Base-by-base conservation (phyloP, 768 basidiomycete species). In the Phanerochaete sordida region DNA sequence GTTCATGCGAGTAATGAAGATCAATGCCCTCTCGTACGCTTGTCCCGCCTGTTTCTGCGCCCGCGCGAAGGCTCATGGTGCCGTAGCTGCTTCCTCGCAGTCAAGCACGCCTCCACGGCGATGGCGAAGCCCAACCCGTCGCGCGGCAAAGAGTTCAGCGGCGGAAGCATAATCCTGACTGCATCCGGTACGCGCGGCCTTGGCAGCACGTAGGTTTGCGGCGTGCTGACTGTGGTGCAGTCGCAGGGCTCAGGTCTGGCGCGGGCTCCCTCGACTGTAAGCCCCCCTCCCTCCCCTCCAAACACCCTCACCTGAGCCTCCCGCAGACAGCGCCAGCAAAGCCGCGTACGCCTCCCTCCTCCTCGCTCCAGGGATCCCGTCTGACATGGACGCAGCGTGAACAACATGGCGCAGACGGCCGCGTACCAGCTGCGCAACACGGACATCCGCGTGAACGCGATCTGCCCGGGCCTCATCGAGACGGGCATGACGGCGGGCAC, bases 381-480 rank as follows among this genome's bases (percentile, higher is more conserved):
- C 5, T 33, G n/a, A 24, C 15, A 45, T 19, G 62, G 3, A 13
- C 24, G 3, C 16, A 94, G 91, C 12, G 94, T 97, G 24, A 93
- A 93, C 70, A 92, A 86, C 47, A 85, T 96, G 65, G 95, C 93
- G 8, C 84, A 92, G 68, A 95, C 90, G 3, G 78, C 86, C 12
- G 84, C 86, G 4, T 91, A 88, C 71, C 90, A 93, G 71, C 81
- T 96, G 24, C 81, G 87, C 64, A 88, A 81, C 69, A 87, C 85
- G 1, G 89, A 93, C 72, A 82, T 98, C 64, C 90, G 95, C 46
- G 88, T 97, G 63, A 96, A 94, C 72, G 79, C 87, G 46, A 85
- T 97, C 65, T 95, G 93, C 68, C 95, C 95, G 5, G 95, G 94
- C 15, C 75, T 97, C 59, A 93, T 97, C 68, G 91, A 96, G 76